Percentiles rank a stretch among this genome's conserved stretches.
Conservation (phyloP, 805 yeast species). For the Yarrowia sp. region DNA sequence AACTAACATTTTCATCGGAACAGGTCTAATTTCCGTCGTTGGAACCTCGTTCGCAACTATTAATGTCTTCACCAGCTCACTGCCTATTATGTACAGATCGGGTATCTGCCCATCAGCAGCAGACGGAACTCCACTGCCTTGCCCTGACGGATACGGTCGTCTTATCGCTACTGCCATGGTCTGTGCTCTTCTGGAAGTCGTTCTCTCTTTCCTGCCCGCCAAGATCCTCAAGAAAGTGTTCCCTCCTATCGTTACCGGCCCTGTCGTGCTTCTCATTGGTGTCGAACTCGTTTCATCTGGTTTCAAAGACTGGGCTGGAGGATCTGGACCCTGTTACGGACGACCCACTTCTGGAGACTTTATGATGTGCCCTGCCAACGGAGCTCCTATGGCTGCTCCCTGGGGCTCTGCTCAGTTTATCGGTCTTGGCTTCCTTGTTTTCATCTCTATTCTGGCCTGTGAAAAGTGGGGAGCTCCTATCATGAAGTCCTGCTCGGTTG, state of each 20-base stretch:
- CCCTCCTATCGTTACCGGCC: constrained; percentile 93
- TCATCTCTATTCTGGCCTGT: constrained; percentile 70
- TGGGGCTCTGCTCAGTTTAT: constrained; percentile 90
- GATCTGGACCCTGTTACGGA: constrained; percentile 58
- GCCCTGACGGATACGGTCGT: constrained; percentile 90
- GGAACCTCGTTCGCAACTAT: constrained; percentile 93
- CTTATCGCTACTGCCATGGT: constrained; percentile 77
- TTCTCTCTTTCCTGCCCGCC: constrained; percentile 80
- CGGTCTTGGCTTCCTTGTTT: constrained; percentile 88
- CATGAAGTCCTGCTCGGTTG: constrained; percentile 93
- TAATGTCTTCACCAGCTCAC: constrained; percentile 73
- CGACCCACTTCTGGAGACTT: constrained; percentile 55
- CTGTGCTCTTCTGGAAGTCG: constrained; percentile 77
- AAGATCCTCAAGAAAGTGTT: constrained; percentile 70
- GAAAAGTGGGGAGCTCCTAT: constrained; percentile 94
- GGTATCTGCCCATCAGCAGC: constrained; percentile 68
- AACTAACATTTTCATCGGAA: constrained; percentile 81
- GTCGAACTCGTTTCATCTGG: constrained; percentile 71
- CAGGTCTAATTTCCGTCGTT: constrained; percentile 87
- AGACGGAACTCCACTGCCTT: constrained; percentile 70
- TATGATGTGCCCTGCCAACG: constrained; percentile 56
- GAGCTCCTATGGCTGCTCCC: constrained; percentile 62
- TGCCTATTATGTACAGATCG: constrained; percentile 78
- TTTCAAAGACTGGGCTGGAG: constrained; percentile 87
- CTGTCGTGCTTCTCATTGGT: constrained; percentile 88